These are phyloP conservation scores for Podaxis rugospora DNA, from an alignment of 768 basidiomycete genomes.

Conservation along the genomic window DNA sequence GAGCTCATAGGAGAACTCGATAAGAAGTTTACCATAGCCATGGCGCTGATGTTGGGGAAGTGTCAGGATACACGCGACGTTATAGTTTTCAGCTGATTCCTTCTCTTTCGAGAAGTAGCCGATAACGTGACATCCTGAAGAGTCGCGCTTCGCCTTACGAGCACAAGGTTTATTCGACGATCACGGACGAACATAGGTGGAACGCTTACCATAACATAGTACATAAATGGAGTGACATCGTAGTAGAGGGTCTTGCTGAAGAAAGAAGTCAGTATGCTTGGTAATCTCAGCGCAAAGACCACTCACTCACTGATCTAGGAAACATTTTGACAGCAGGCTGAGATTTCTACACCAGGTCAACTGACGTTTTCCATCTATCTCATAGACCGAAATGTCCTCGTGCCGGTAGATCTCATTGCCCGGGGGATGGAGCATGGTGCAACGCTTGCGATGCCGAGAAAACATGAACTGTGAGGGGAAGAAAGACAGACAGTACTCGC, in stretches of 20 bases:
- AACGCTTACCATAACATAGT: constrained; percentile 89
- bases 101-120: constrained; percentile 99
- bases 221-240: constrained; percentile 99
- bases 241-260: constrained; percentile 95
- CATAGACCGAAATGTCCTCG: constrained; percentile 96
- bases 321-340: constrained; percentile 95
- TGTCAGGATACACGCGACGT: constrained; percentile 98
- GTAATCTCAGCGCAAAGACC: too few relatives aligned
- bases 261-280: constrained; percentile 18
- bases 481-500: constrained; percentile 96
- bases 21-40: constrained; percentile 92
- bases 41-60: constrained; percentile 96
- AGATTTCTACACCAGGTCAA: constrained; percentile 96
- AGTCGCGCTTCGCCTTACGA: constrained; percentile 71
- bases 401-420: constrained; percentile 99
- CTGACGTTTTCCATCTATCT: constrained; percentile 96
- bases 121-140: constrained; percentile 87
- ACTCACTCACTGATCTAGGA: constrained; percentile 97
- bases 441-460: constrained; percentile 85
- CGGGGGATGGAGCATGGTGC: constrained; percentile 89
- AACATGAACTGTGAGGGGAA: constrained; percentile 91
- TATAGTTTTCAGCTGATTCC: constrained; percentile 96
- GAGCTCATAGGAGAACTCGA: constrained; percentile 97
- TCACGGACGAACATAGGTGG: constrained; percentile 8
- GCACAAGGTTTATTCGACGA: constrained; percentile 6